Evolutionary conservation across 495 filamentous ascomycete genomes (phyloP).

Genomic region (Amniculicola lignicola): DNA sequence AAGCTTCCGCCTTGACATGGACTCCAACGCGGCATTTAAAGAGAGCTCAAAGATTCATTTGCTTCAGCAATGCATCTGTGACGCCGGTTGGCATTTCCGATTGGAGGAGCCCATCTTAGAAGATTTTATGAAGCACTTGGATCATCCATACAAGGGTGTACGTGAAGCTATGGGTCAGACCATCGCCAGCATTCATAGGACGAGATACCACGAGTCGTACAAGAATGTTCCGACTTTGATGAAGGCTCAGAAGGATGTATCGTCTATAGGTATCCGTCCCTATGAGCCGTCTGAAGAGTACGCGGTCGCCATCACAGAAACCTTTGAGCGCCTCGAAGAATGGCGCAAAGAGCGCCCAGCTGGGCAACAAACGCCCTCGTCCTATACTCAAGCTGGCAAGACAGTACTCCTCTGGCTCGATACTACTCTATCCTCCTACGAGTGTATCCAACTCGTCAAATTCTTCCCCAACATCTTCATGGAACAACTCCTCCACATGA

Average conservation of each 20-base stretch:
- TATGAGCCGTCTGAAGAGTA: slow-evolving; percentile 78
- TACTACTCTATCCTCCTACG: slow-evolving; percentile 80
- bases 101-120: slow-evolving; percentile 82
- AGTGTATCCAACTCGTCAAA: slow-evolving; percentile 84
- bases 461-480: slow-evolving; percentile 92
- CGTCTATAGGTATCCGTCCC: slow-evolving; percentile 80
- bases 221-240: slow-evolving; percentile 70
- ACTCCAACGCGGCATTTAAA: slow-evolving; percentile 96
- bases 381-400: slow-evolving; percentile 95
- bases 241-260: slow-evolving; percentile 69
- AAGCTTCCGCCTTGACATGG: slow-evolving; percentile 86
- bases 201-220: slow-evolving; percentile 90
- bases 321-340: slow-evolving; percentile 77
- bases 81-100: slow-evolving; percentile 95
- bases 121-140: slow-evolving; percentile 85
- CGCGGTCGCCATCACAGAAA: slow-evolving; percentile 62
- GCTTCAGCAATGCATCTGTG: slow-evolving; percentile 79
- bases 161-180: slow-evolving; percentile 91
- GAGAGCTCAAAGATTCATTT: slow-evolving; percentile 95
- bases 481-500: slow-evolving; percentile 94
- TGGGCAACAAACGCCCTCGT: slow-evolving; percentile 86
- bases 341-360: slow-evolving; percentile 83
- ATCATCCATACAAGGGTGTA: slow-evolving; percentile 97
- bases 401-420: slow-evolving; percentile 95
- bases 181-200: slow-evolving; percentile 80